Evolutionary conservation across 257 asterid genomes (phyloP).

Genomic region (Ligustrum vulgare): DNA sequence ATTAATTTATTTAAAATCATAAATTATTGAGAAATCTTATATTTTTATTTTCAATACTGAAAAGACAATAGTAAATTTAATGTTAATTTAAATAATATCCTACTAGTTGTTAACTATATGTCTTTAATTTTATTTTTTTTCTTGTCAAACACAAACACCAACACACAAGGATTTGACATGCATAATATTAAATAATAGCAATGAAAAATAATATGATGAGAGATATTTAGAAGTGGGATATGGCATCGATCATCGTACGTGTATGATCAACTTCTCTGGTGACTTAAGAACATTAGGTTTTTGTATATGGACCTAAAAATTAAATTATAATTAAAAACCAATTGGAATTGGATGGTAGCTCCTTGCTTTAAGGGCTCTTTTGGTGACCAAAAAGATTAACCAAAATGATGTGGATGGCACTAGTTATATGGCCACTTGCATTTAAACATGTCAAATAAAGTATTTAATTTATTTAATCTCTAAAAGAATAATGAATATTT

Average conservation of each 20-base stretch:
- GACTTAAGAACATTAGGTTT: constrained; percentile 23
- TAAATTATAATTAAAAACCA: neutral
- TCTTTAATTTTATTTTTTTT: no score
- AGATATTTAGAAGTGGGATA: constrained; percentile 27
- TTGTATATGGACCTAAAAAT: neutral
- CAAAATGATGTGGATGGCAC: constrained; percentile 34
- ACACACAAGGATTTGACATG: neutral
- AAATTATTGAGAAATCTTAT: no score
- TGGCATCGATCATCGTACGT: constrained; percentile 17
- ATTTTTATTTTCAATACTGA: no score
- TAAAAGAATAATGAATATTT: no score
- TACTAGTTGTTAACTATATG: no score
- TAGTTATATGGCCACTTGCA: constrained; percentile 26
- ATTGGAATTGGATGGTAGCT: constrained; percentile 19
- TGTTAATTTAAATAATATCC: no score
- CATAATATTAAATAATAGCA: no score
- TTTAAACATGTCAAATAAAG: neutral
- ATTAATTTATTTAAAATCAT: no score
- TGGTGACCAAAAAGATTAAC: constrained; percentile 19
- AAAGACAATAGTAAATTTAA: no score
- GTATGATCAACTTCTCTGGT: constrained; percentile 13
- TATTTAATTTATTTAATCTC: no score
- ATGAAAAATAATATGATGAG: constrained; percentile 15
- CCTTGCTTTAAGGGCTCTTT: constrained; percentile 28
- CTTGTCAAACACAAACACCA: neutral